Evolutionary conservation across 2,329 filamentous ascomycete species (phyloP), one percentile per base, ranked within the genome.

Genomic region (Lasiodiplodia sp.): DNA sequence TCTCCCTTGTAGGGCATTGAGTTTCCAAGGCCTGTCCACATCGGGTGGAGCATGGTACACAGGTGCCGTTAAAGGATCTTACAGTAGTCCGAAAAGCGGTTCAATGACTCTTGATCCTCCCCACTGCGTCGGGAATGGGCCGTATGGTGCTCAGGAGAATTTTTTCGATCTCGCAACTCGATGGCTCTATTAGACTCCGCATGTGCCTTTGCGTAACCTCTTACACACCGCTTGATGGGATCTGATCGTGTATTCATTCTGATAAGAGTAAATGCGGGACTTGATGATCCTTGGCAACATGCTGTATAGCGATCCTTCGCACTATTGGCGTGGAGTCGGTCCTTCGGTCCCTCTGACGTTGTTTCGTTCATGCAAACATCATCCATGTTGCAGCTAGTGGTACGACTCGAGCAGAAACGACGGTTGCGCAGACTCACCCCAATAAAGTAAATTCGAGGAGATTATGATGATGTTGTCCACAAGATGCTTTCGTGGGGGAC

Each of bases 281-380:
- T 28, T 25, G 21, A 28, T 18, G 37, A 47, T 47, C 37, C 40
- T 63, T 49, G 58, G 21, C n/a, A 25, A 28, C 21, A 31, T 63
- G 25, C 28, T 63, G 58, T 63, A 49, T 63, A 49, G 25, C 38
- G 40, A 63, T 51, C 58, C 40, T 63, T 63, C n/a, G 40, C 58
- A 25, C 28, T 49, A 31, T 62, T 12, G 21, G 40, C 23, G 23
- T 49, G 18, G 21, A 63, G 49, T 63, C 58, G 58, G 58, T 28
- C 58, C 58, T 63, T 63, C 40, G 25, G 25, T 16, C 47, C 47
- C 49, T 63, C 23, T 49, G 58, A 63, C 25, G 40, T 49, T 14
- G 58, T 14, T 51, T 18, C 57, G 58, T 63, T 63, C 40, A 63
- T 63, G 58, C 58, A 63, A 11, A 63, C 25, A 10, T 47, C 57